Evolutionary conservation across 345 rosid species (phyloP).

Genomic region (Nephelium lappaceum): DNA sequence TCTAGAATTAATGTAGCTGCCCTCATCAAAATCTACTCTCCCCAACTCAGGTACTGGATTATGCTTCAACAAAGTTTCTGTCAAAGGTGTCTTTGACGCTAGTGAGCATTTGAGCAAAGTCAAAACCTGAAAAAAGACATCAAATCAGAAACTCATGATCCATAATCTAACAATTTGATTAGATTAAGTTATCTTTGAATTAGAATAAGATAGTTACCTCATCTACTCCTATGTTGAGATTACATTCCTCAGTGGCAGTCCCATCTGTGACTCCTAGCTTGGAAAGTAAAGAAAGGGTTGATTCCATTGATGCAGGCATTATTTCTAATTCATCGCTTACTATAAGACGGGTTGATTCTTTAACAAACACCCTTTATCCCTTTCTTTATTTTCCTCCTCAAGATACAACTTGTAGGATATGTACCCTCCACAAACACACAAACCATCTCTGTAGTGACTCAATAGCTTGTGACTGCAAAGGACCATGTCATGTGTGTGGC

Average conservation of each 20-base stretch:
- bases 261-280: conserved; percentile 18
- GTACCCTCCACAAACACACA: conserved; percentile 13
- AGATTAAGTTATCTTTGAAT: neutral
- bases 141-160: neutral
- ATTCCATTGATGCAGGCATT: conserved; percentile 15
- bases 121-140: conserved; percentile 24
- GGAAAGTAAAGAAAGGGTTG: conserved; percentile 19
- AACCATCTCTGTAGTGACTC: neutral
- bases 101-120: conserved; percentile 22
- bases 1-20: neutral
- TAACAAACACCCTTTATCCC: conserved; percentile 22
- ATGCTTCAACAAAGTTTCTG: conserved; percentile 19
- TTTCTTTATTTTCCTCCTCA: neutral
- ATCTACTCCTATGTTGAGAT: neutral
- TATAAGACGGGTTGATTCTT: conserved; percentile 1
- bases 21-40: neutral
- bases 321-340: conserved; percentile 23
- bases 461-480: neutral
- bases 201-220: conserved; percentile 20
- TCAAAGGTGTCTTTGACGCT: conserved; percentile 25
- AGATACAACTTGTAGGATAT: neutral
- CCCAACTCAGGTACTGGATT: neutral
- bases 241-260: conserved; percentile 14
- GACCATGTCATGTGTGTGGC: neutral
- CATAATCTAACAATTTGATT: too few relatives aligned